Evolutionary conservation across 139 green algal species (phyloP).

Genomic region (Tetraselmis chui): DNA sequence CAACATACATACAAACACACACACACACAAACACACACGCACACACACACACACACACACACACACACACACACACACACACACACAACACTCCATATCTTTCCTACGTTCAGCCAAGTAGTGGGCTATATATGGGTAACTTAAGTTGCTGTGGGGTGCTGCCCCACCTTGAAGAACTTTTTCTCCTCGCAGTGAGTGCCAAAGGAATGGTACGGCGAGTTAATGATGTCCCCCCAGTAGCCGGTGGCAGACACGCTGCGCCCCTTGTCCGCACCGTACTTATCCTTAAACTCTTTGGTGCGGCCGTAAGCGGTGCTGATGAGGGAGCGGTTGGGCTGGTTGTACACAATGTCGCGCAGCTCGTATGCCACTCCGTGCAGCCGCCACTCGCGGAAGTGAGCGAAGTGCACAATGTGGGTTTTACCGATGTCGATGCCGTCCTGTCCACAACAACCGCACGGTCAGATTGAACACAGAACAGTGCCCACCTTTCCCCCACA

Average conservation of each 20-base stretch:
- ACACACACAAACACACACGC: too few species aligned
- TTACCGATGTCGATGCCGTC: not conserved
- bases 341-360: conserved; percentile 49
- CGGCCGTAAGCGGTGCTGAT: conserved; percentile 49
- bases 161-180: conserved; percentile 11
- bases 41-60: too few species aligned
- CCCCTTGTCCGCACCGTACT: conserved; percentile 42
- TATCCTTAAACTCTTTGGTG: conserved; percentile 58
- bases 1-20: too few species aligned
- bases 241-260: conserved; percentile 51
- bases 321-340: conserved; percentile 49
- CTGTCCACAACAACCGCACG: too few species aligned
- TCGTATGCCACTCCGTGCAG: conserved; percentile 53
- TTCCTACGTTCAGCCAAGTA: too few species aligned
- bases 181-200: conserved; percentile 37
- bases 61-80: too few species aligned
- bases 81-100: too few species aligned
- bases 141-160: too few species aligned
- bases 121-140: too few species aligned
- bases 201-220: conserved; percentile 57
- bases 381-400: conserved; percentile 51
- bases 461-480: too few species aligned
- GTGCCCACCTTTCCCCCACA: too few species aligned
- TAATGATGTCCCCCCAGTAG: conserved; percentile 65
- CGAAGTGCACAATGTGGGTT: conserved; percentile 51